Evolutionary conservation across 176 grass and related monocot genomes (phyloP).

Genomic region (Bonia amplexicaulis): DNA sequence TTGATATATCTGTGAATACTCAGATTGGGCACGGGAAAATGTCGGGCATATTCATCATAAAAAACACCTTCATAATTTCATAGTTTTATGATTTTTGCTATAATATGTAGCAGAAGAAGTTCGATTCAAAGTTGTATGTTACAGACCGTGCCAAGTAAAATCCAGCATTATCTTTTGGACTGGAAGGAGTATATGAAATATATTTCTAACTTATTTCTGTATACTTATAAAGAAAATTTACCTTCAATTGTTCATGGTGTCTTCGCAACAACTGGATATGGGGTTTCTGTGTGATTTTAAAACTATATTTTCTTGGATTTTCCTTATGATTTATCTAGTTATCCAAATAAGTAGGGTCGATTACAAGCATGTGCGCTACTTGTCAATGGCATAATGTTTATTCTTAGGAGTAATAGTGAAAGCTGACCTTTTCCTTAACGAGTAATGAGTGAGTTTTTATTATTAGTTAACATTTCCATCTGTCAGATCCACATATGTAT

Average conservation of each 20-base stretch:
- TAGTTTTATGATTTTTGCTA: not conserved
- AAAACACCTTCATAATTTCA: not conserved
- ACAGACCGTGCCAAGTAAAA: not conserved
- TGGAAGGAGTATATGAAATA: not conserved
- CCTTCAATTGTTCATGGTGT: not conserved
- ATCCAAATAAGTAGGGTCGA: not conserved
- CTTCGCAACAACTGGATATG: not conserved
- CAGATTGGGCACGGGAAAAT: not conserved
- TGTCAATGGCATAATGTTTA: not conserved
- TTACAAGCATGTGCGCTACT: not conserved
- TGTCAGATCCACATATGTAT: not conserved
- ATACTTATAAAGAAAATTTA: not conserved
- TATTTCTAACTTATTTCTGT: not conserved
- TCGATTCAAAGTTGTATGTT: not conserved
- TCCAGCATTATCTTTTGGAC: not conserved
- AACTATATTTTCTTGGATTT: not conserved
- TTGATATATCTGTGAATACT: not conserved
- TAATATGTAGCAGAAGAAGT: not conserved
- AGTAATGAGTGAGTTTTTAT: not conserved
- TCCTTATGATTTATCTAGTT: not conserved
- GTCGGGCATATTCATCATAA: not conserved
- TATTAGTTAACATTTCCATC: conserved; percentile 4
- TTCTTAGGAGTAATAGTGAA: conserved; percentile 2
- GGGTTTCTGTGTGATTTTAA: not conserved
- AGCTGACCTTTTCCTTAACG: not conserved